A percentile compares a stretch with the other conserved stretches of the same genome.
Evolutionary conservation across 2,329 filamentous ascomycete species (phyloP).

Genomic region (Cordyceps javanica): DNA sequence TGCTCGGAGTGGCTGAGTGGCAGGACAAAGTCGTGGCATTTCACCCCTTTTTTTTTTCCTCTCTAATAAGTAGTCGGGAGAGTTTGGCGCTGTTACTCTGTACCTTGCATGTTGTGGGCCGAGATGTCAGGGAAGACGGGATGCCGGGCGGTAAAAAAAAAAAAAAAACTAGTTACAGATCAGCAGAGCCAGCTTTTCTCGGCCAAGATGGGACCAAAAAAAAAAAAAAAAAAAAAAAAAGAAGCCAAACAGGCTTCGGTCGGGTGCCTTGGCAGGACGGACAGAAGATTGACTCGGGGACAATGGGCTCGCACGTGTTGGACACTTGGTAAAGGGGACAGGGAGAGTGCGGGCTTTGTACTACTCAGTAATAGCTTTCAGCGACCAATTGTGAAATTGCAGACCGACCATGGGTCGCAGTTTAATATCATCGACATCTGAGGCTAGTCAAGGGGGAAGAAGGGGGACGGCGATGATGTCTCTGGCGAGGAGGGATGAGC

Average conservation of each 20-base stretch:
- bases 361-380: background rate
- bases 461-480: too few species aligned
- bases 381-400: conserved; percentile 3
- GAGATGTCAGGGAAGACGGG: background rate
- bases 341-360: too few species aligned
- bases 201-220: background rate
- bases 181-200: background rate
- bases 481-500: background rate
- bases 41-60: background rate
- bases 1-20: too few species aligned
- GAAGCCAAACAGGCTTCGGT: too few species aligned
- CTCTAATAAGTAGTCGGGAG: too few species aligned
- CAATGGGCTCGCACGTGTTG: background rate
- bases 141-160: too few species aligned
- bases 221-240: too few species aligned
- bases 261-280: too few species aligned
- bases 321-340: background rate
- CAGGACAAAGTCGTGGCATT: background rate
- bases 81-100: too few species aligned
- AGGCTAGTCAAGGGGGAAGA: conserved; percentile 6
- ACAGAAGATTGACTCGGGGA: background rate
- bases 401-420: background rate
- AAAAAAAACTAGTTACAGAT: too few species aligned
- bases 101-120: background rate
- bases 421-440: conserved; percentile 5